Conservation (phyloP, 225 moss, liverwort and hornwort genomes). For the Lunularia cruciata region DNA sequence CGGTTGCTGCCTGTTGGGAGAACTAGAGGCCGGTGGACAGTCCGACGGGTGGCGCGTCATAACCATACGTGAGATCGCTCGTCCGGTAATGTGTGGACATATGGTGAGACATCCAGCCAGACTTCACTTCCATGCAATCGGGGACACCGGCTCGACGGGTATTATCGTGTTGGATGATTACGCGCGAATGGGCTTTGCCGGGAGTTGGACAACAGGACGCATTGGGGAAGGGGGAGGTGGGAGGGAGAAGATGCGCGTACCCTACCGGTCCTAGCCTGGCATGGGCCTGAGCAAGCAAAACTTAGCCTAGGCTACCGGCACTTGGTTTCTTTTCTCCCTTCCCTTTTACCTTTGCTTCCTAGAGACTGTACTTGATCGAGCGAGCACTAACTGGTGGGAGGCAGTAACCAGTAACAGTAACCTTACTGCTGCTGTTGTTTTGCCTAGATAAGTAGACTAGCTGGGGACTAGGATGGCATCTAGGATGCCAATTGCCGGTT, state of each 20-base stretch:
- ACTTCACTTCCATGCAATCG: background rate
- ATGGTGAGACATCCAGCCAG: background rate
- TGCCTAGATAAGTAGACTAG: background rate
- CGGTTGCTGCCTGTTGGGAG: background rate
- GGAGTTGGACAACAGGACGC: slow-evolving; percentile 16
- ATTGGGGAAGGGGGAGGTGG: background rate
- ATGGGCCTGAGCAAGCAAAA: too few species aligned
- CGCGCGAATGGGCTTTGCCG: slow-evolving; percentile 19
- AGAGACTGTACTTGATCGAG: background rate
- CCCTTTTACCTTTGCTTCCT: background rate
- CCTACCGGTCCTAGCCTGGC: background rate
- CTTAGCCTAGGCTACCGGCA: too few species aligned
- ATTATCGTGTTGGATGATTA: background rate
- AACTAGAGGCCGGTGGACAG: background rate
- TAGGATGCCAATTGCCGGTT: slow-evolving; percentile 7
- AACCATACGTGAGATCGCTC: too few species aligned
- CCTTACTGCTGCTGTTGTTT: background rate
- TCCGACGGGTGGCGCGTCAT: background rate
- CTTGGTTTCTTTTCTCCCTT: background rate
- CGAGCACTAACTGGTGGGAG: background rate
- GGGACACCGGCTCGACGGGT: slow-evolving; percentile 1
- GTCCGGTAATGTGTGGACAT: background rate
- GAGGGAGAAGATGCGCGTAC: background rate
- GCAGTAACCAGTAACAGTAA: background rate
- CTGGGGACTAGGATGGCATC: slow-evolving; percentile 8